Percentiles rank a stretch among this genome's conserved stretches.
Conservation (phyloP, 2,329 filamentous ascomycete species). For the Chaetoscypha palmicola region DNA sequence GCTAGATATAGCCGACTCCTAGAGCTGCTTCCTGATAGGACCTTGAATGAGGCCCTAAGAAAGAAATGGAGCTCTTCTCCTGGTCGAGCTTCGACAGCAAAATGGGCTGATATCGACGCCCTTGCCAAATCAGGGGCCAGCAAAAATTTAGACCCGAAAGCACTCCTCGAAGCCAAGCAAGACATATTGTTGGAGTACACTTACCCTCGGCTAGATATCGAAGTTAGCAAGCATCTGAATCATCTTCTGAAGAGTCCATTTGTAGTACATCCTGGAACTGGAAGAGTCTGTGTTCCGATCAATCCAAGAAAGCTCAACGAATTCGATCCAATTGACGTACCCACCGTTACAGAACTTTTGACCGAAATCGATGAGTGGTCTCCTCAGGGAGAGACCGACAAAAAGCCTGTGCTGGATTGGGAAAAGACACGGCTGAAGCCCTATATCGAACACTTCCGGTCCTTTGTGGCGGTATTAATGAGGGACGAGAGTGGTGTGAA, state of each 20-base stretch:
- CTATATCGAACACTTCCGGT: slow-evolving; percentile 83
- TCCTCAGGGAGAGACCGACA: slow-evolving; percentile 34
- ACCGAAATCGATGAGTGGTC: slow-evolving; percentile 82
- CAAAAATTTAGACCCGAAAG: slow-evolving; percentile 63
- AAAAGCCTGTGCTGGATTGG: slow-evolving; percentile 67
- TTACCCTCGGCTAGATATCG: slow-evolving; percentile 91
- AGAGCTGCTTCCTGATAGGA: slow-evolving; percentile 73
- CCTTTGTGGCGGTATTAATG: slow-evolving; percentile 70
- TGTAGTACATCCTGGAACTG: slow-evolving; percentile 90
- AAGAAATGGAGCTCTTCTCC: slow-evolving; percentile 89
- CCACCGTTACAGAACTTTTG: slow-evolving; percentile 76
- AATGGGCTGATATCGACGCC: slow-evolving; percentile 91
- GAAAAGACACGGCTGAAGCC: slow-evolving; percentile 95
- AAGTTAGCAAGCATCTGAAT: slow-evolving; percentile 96
- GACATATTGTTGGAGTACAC: slow-evolving; percentile 97
- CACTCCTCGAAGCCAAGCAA: slow-evolving; percentile 83
- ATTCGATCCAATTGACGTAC: slow-evolving; percentile 84
- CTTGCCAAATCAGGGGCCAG: slow-evolving; percentile 71
- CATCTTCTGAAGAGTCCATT: slow-evolving; percentile 97
- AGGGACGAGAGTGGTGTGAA: slow-evolving; percentile 61
- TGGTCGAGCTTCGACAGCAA: slow-evolving; percentile 65
- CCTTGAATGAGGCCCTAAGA: slow-evolving; percentile 68
- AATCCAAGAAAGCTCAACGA: slow-evolving; percentile 65
- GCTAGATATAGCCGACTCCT: slow-evolving; percentile 73
- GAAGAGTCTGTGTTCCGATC: slow-evolving; percentile 91